Evolutionary conservation across 1,284 basidiomycete genomes (phyloP).

Genomic region (Tremellales sp.): DNA sequence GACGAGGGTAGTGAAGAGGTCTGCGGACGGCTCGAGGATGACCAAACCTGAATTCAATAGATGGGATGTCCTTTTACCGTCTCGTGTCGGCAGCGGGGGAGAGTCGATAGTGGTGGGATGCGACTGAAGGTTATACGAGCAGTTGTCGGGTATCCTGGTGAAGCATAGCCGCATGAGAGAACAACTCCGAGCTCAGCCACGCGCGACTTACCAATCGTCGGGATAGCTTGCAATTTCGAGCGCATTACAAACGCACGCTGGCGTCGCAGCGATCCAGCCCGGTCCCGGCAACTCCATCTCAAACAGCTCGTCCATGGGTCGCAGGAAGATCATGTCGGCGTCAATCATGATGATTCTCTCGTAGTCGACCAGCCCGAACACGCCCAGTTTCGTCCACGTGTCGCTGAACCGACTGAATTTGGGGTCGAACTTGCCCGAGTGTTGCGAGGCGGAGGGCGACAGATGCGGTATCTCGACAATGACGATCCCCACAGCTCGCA

Average conservation of each 20-base stretch:
- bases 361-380: slow-evolving; percentile 70
- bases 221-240: slow-evolving; percentile 79
- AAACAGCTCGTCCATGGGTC: slow-evolving; percentile 90
- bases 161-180: slow-evolving; percentile 1
- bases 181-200: slow-evolving; percentile 1
- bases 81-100: slow-evolving; percentile 48
- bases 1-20: slow-evolving; percentile 56
- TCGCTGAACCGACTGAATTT: slow-evolving; percentile 62
- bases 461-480: slow-evolving; percentile 62
- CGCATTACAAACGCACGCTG: slow-evolving; percentile 93
- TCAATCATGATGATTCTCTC: slow-evolving; percentile 83
- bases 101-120: slow-evolving; percentile 54
- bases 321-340: slow-evolving; percentile 82
- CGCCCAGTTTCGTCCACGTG: slow-evolving; percentile 86
- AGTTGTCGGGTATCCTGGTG: slow-evolving; percentile 79
- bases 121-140: slow-evolving; percentile 67
- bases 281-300: slow-evolving; percentile 58
- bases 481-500: slow-evolving; percentile 56
- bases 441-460: slow-evolving; percentile 55
- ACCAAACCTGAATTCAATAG: slow-evolving; percentile 88
- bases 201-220: slow-evolving; percentile 66
- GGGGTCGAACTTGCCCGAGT: slow-evolving; percentile 47
- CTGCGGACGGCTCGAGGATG: slow-evolving; percentile 64
- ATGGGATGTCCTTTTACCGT: slow-evolving; percentile 65
- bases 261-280: slow-evolving; percentile 76